Evolutionary conservation across 2,329 filamentous ascomycete species (phyloP).

Genomic region (Beauveria medogensis): DNA sequence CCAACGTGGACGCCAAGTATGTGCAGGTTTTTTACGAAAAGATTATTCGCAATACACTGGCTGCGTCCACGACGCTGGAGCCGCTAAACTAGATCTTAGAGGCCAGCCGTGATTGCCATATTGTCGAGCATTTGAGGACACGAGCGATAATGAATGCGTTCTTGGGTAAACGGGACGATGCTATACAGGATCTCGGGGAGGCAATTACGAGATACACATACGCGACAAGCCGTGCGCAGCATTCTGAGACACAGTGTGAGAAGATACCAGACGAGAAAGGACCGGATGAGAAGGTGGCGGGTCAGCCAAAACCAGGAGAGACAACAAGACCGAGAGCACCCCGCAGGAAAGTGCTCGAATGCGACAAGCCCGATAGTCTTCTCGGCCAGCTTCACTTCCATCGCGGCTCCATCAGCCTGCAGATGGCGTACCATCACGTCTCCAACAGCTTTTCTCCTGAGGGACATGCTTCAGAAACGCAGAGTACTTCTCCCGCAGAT

Average conservation of each 20-base stretch:
- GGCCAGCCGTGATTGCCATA: constrained; percentile 34
- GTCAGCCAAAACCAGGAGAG: background rate
- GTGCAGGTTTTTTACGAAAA: constrained; percentile 93
- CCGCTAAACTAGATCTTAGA: constrained; percentile 61
- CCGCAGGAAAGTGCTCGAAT: constrained; percentile 25
- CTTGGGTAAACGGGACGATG: background rate
- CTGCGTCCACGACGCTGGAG: constrained; percentile 59
- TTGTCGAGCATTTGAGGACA: constrained; percentile 13
- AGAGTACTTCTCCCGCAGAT: background rate
- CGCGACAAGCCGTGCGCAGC: too few species aligned
- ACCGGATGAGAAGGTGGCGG: too few species aligned
- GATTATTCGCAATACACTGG: constrained; percentile 67
- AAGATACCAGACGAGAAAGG: too few species aligned
- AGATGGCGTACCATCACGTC: constrained; percentile 60
- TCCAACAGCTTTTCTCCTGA: background rate
- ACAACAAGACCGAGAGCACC: background rate
- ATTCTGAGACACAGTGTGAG: too few species aligned
- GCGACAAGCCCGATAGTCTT: constrained; percentile 61
- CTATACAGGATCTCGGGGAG: background rate
- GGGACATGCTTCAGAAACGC: background rate
- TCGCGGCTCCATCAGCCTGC: constrained; percentile 63
- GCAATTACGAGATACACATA: background rate
- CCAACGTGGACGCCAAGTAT: constrained; percentile 68
- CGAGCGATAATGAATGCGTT: background rate
- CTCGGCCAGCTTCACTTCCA: constrained; percentile 71